Conservation (phyloP, 108 stramenopile genomes). For the Schizochytrium sp. region DNA sequence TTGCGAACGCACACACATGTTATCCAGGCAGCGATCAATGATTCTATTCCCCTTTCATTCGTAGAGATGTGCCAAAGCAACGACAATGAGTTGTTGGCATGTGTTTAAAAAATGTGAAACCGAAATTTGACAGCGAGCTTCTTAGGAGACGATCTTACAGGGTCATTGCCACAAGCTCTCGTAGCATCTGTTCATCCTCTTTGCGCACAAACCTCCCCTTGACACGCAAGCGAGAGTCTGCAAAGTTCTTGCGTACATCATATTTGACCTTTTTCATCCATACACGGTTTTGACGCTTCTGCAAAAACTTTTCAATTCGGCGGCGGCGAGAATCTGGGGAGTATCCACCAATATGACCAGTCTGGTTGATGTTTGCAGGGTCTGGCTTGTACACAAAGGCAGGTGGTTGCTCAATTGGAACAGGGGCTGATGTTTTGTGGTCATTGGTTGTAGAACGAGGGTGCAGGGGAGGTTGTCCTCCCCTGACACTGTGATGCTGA, state of each 20-base stretch:
- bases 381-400: constrained; percentile 35
- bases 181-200: constrained; percentile 91
- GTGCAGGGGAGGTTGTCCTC: constrained; percentile 13
- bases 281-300: constrained; percentile 91
- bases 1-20: too few species aligned
- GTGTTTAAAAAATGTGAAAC: too few species aligned
- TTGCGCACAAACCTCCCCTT: constrained; percentile 99
- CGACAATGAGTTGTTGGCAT: too few species aligned
- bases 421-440: not conserved
- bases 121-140: too few species aligned
- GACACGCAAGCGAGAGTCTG: constrained; percentile 92
- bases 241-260: constrained; percentile 98
- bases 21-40: too few species aligned
- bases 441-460: not conserved
- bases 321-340: constrained; percentile 90
- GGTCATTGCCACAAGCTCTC: constrained; percentile 63
- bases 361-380: constrained; percentile 5
- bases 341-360: constrained; percentile 94
- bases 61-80: too few species aligned
- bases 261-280: constrained; percentile 99
- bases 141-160: constrained; percentile 19
- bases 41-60: too few species aligned
- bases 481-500: not conserved
- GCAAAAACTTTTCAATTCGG: constrained; percentile 88
- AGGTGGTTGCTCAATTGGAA: constrained; percentile 15